Evolutionary conservation across 345 rosid species (phyloP).

Genomic region (Atalantia buxifolia): DNA sequence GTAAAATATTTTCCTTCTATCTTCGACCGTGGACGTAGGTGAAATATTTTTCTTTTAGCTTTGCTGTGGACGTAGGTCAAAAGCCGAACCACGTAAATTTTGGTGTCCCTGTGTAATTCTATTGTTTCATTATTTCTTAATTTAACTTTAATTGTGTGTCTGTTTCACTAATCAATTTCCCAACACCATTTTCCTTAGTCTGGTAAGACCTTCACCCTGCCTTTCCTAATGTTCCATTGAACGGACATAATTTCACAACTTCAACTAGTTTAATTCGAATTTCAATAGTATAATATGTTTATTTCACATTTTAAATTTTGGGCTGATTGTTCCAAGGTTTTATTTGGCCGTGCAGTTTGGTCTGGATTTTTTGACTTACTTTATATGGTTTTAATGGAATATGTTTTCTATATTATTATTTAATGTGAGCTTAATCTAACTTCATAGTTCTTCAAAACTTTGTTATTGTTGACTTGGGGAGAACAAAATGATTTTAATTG

Average conservation of each 20-base stretch:
- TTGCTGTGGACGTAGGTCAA: too few species aligned
- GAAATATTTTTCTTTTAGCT: too few species aligned
- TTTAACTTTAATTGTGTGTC: too few species aligned
- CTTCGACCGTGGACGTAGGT: too few species aligned
- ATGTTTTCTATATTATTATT: not conserved
- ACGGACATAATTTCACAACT: not conserved
- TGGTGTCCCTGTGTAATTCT: too few species aligned
- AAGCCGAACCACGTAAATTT: too few species aligned
- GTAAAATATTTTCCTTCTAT: too few species aligned
- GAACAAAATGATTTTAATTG: not conserved
- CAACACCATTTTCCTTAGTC: constrained; percentile 25
- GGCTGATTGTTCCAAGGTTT: not conserved
- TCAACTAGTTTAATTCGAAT: not conserved
- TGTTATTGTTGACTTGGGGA: not conserved
- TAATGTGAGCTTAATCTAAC: not conserved
- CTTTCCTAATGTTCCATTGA: not conserved
- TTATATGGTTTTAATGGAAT: not conserved
- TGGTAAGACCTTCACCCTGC: constrained; percentile 43
- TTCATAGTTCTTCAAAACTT: too few species aligned
- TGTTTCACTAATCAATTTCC: too few species aligned
- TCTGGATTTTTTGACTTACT: not conserved
- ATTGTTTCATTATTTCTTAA: too few species aligned
- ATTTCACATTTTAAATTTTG: not conserved
- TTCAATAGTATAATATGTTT: not conserved
- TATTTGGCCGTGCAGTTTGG: not conserved